A percentile compares a stretch with the other conserved stretches of the same genome.
phyloP scores from a whole-genome alignment of 352 stramenopile genomes.

The Globisporangium lucens region DNA sequence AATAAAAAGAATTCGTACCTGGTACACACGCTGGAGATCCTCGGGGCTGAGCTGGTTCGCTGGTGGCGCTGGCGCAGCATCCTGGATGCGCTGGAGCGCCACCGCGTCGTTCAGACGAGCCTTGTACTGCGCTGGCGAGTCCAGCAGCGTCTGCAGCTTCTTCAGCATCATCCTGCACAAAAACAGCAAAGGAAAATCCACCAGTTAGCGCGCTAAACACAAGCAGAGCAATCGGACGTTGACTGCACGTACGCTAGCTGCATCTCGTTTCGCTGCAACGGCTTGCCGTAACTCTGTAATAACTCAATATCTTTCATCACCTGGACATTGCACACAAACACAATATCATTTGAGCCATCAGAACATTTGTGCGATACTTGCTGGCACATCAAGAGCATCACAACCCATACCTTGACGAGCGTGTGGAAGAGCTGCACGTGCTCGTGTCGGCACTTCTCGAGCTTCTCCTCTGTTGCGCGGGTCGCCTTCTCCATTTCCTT shows the following conservation, averaged over 20 bases:
- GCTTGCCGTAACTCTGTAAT: constrained; percentile 83
- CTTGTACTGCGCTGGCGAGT: constrained; percentile 86
- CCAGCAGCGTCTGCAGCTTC: constrained; percentile 76
- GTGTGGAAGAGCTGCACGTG: constrained; percentile 83
- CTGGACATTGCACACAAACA: constrained; percentile 19
- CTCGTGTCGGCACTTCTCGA: constrained; percentile 81
- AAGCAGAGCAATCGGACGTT: constrained; percentile 8
- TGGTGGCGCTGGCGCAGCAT: constrained; percentile 28
- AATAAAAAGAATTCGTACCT: constrained; percentile 28
- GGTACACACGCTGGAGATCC: constrained; percentile 72
- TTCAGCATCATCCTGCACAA: constrained; percentile 65
- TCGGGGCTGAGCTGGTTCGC: constrained; percentile 65
- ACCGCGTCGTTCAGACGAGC: constrained; percentile 78
- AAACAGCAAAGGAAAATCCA: neutral
- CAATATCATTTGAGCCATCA: constrained; percentile 2
- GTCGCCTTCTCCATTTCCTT: constrained; percentile 82
- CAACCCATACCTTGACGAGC: constrained; percentile 57
- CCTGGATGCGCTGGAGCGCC: constrained; percentile 68
- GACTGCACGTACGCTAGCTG: constrained; percentile 63
- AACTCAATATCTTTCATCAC: constrained; percentile 89
- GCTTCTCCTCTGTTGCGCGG: constrained; percentile 77
- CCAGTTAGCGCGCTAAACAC: neutral
- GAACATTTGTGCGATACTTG: neutral
- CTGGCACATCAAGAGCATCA: neutral
- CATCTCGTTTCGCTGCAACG: constrained; percentile 75